These are phyloP conservation scores for Ophioceras dolichostomum DNA, from an alignment of 2,329 filamentous ascomycete genomes.

Conservation along the genomic window DNA sequence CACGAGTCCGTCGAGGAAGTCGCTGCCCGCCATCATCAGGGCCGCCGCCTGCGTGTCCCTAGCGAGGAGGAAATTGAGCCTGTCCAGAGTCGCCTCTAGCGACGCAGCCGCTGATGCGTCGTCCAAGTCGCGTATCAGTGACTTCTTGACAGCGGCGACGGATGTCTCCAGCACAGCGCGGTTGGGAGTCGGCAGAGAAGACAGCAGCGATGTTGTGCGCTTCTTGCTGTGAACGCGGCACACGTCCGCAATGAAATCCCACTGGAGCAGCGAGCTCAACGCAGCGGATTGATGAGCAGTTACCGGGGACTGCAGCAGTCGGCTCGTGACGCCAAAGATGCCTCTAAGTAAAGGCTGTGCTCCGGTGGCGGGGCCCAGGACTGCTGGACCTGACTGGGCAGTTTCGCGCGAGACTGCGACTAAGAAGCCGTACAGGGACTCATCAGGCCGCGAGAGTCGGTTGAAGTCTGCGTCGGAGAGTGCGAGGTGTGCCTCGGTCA, in stretches of 20 bases:
- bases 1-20: constrained; percentile 70
- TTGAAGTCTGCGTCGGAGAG: constrained; percentile 44
- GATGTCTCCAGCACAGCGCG: constrained; percentile 37
- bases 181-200: constrained; percentile 37
- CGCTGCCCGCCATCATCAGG: constrained; percentile 70
- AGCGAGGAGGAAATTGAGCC: constrained; percentile 52
- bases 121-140: constrained; percentile 51
- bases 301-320: constrained; percentile 23
- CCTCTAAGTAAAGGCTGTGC: constrained; percentile 42
- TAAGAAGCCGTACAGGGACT: constrained; percentile 52
- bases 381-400: constrained; percentile 20
- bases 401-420: constrained; percentile 50
- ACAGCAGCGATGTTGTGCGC: constrained; percentile 37
- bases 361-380: constrained; percentile 17
- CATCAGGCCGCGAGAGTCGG: constrained; percentile 36
- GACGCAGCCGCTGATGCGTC: constrained; percentile 38
- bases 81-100: constrained; percentile 41
- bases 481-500: constrained; percentile 53
- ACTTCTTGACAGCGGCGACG: constrained; percentile 47
- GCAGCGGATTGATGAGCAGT: too few species aligned
- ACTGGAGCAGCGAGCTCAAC: constrained; percentile 46
- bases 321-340: constrained; percentile 51
- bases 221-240: constrained; percentile 55
- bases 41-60: constrained; percentile 42
- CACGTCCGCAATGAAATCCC: constrained; percentile 58